Percentiles rank a stretch among this genome's conserved stretches.
Evolutionary conservation across 306 rosid species (phyloP).

Genomic region (Dalbergia cultrata): DNA sequence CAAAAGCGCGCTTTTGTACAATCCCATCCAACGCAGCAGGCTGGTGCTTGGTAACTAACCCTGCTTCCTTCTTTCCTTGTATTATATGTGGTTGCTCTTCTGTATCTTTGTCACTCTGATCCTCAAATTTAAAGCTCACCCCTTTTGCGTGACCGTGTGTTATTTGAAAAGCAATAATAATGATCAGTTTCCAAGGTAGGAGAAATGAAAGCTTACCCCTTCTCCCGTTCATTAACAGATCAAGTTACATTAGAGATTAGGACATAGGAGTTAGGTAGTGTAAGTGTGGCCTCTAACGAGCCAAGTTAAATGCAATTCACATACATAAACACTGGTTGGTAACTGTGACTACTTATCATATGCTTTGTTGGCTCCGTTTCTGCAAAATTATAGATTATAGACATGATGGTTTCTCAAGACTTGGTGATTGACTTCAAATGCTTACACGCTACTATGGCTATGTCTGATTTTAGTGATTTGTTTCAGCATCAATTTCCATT

Average conservation of each 20-base stretch:
- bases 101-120: background rate
- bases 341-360: background rate
- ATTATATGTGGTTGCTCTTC: background rate
- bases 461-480: background rate
- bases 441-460: background rate
- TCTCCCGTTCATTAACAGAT: background rate
- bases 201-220: no score
- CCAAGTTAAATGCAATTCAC: background rate
- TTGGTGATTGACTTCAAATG: constrained; percentile 5
- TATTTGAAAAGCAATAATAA: background rate
- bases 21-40: background rate
- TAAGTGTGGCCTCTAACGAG: background rate
- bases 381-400: constrained; percentile 1
- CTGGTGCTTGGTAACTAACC: background rate
- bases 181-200: background rate
- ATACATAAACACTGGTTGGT: background rate
- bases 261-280: background rate
- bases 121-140: background rate
- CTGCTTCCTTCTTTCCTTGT: background rate
- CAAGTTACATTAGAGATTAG: background rate
- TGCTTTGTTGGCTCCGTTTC: background rate
- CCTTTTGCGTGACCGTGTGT: background rate
- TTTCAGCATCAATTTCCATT: background rate
- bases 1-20: constrained; percentile 30
- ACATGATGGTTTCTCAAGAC: background rate